Conservation (phyloP, 139 green algal species). For the Volvox reticuliferus region DNA sequence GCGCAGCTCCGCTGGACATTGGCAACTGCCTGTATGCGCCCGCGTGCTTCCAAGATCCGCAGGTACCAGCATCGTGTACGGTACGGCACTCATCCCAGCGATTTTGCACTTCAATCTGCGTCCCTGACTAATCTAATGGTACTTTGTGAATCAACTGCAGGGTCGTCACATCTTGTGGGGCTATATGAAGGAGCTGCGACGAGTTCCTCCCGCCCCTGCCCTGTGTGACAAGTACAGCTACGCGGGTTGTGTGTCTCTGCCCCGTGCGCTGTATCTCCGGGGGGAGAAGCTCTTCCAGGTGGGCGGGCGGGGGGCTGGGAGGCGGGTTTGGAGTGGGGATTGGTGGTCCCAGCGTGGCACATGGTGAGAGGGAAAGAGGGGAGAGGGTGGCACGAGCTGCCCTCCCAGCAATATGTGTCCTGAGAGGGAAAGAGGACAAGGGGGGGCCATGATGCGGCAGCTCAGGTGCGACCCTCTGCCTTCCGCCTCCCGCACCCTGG, state of each 20-base stretch:
- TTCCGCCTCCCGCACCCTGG: constrained; percentile 18
- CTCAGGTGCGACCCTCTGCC: not conserved
- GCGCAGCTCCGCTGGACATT: constrained; percentile 62
- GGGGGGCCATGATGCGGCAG: too few species aligned
- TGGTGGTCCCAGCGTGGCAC: not conserved
- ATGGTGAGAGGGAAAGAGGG: too few species aligned
- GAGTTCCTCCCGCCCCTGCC: constrained; percentile 44
- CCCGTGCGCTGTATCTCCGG: constrained; percentile 64
- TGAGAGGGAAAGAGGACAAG: not conserved
- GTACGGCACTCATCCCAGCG: too few species aligned
- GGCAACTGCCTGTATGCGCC: constrained; percentile 68
- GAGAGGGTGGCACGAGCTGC: constrained; percentile 58
- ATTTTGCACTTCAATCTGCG: too few species aligned
- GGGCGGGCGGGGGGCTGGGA: constrained; percentile 17
- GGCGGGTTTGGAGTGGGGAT: not conserved
- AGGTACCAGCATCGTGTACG: not conserved
- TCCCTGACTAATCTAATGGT: too few species aligned
- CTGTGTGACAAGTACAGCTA: constrained; percentile 65
- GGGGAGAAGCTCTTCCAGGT: constrained; percentile 65
- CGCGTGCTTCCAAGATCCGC: constrained; percentile 40
- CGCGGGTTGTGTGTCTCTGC: constrained; percentile 47
- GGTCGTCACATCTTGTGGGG: constrained; percentile 84
- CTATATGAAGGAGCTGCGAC: constrained; percentile 84
- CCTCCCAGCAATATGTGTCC: constrained; percentile 56
- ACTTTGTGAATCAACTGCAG: constrained; percentile 25